phyloP scores from a whole-genome alignment of 345 rosid genomes.

The Gossypium mustelinum region DNA sequence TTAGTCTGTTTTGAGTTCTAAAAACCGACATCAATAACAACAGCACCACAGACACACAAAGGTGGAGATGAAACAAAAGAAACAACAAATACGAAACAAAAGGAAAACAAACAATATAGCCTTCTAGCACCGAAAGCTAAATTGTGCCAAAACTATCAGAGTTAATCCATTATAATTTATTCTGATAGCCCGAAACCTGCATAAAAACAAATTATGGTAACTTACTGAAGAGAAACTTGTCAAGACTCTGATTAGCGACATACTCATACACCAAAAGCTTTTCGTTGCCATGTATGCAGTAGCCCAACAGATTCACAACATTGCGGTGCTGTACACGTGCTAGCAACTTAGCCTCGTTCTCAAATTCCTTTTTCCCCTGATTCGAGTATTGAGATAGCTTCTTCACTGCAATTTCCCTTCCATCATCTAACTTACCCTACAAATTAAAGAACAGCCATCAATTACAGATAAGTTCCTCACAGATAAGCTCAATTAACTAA shows the following conservation, averaged over 20 bases:
- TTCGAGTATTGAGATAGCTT: slow-evolving; percentile 65
- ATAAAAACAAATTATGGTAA: slow-evolving; percentile 12
- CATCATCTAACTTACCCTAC: slow-evolving; percentile 80
- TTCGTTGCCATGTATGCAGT: slow-evolving; percentile 69
- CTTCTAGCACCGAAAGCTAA: neutral
- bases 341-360: slow-evolving; percentile 80
- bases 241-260: slow-evolving; percentile 78
- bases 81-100: neutral
- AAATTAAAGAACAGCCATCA: slow-evolving; percentile 18
- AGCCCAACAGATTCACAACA: slow-evolving; percentile 84
- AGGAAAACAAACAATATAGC: neutral
- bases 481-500: slow-evolving; percentile 3
- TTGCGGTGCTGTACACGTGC: slow-evolving; percentile 94
- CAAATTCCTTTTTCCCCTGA: slow-evolving; percentile 85
- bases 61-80: neutral
- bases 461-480: slow-evolving; percentile 3
- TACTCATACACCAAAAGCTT: slow-evolving; percentile 94
- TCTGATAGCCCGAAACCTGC: neutral
- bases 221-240: slow-evolving; percentile 93
- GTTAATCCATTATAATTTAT: neutral
- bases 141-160: neutral
- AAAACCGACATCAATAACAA: neutral
- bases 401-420: slow-evolving; percentile 96
- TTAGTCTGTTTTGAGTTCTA: neutral
- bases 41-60: neutral